Conservation (phyloP, 768 basidiomycete genomes). For the Suillus cothurnatus region DNA sequence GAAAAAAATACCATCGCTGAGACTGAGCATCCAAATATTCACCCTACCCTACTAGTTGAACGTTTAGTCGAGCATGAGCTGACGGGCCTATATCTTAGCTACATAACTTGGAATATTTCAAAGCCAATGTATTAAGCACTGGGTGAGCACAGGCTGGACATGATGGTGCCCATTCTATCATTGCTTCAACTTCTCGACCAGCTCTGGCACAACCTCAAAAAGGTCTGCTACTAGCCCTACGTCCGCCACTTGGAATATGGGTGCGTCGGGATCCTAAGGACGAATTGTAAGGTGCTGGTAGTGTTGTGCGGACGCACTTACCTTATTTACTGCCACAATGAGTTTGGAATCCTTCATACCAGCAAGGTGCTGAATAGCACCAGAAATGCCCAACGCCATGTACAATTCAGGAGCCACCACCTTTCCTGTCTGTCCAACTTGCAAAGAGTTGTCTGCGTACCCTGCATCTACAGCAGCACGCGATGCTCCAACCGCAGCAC, state of each 20-base stretch:
- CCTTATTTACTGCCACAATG: constrained; percentile 98
- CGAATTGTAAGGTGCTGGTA: constrained; percentile 15
- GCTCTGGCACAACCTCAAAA: constrained; percentile 88
- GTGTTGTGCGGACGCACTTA: constrained; percentile 27
- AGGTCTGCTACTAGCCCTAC: constrained; percentile 92
- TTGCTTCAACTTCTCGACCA: constrained; percentile 83
- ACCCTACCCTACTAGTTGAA: too few relatives aligned
- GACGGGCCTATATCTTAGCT: background rate
- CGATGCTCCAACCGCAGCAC: constrained; percentile 97
- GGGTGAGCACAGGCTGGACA: background rate
- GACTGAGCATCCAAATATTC: background rate
- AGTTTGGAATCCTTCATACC: constrained; percentile 99
- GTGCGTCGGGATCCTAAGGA: constrained; percentile 89
- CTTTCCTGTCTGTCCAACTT: constrained; percentile 99
- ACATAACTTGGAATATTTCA: background rate
- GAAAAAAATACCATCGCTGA: constrained; percentile 20
- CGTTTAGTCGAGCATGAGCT: too few relatives aligned
- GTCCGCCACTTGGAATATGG: constrained; percentile 99
- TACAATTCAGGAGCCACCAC: constrained; percentile 97
- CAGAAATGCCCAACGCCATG: constrained; percentile 95
- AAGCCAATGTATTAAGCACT: background rate
- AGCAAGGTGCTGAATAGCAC: constrained; percentile 97
- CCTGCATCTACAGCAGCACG: constrained; percentile 98
- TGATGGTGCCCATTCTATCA: constrained; percentile 11
- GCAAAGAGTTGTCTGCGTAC: constrained; percentile 95